Evolutionary conservation across 768 basidiomycete species (phyloP).

Genomic region (Kwoniella dejecticola): DNA sequence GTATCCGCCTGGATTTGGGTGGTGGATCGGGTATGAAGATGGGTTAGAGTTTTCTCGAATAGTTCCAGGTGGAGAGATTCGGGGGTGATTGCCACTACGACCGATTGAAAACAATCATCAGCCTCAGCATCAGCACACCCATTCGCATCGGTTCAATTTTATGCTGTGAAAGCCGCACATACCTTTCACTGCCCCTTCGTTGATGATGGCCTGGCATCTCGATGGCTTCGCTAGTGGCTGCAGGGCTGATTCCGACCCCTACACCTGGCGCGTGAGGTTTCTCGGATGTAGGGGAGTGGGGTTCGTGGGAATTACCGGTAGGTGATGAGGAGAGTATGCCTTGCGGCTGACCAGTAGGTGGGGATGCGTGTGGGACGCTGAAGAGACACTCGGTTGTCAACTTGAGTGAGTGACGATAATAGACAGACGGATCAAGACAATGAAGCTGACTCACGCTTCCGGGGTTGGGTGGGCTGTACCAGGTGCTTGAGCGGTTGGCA

Average conservation of each 20-base stretch:
- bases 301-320: constrained; percentile 24
- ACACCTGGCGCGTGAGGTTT: constrained; percentile 26
- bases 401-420: background rate
- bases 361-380: constrained; percentile 89
- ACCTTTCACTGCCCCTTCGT: constrained; percentile 43
- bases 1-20: constrained; percentile 27
- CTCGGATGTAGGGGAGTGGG: constrained; percentile 10
- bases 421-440: constrained; percentile 4
- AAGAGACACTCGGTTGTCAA: background rate
- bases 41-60: constrained; percentile 31
- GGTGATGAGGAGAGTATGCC: constrained; percentile 37
- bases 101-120: background rate
- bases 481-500: constrained; percentile 79
- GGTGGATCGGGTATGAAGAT: constrained; percentile 44
- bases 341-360: constrained; percentile 60
- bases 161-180: background rate
- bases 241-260: constrained; percentile 47
- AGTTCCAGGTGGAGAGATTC: constrained; percentile 42
- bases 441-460: constrained; percentile 70
- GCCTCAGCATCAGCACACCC: constrained; percentile 3
- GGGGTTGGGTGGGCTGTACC: constrained; percentile 98
- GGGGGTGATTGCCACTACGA: constrained; percentile 19
- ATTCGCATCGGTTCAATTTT: background rate
- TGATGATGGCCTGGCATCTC: constrained; percentile 36
- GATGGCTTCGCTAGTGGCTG: constrained; percentile 45